Evolutionary conservation across 2,329 filamentous ascomycete genomes (phyloP).

Genomic region (Penicillium frequentans): DNA sequence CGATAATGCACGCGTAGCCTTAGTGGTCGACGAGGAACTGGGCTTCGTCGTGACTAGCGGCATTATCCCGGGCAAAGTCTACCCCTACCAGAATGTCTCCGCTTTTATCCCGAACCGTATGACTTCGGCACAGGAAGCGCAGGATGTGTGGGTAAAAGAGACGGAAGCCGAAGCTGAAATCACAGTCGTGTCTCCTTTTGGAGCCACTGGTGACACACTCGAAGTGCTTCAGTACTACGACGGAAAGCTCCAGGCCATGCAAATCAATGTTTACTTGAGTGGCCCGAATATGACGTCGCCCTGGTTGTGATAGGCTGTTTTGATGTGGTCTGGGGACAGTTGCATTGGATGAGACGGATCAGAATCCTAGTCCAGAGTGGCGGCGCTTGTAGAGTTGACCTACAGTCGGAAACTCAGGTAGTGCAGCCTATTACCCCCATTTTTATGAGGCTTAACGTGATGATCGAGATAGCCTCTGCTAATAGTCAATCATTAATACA

Average conservation of each 20-base stretch:
- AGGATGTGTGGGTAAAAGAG: slow-evolving; percentile 4
- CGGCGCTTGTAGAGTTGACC: neutral
- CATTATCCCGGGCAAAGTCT: slow-evolving; percentile 4
- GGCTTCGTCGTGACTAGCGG: slow-evolving; percentile 7
- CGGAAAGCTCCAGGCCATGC: slow-evolving; percentile 4
- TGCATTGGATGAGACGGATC: neutral
- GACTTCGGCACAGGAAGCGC: slow-evolving; percentile 2
- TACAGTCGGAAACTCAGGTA: neutral
- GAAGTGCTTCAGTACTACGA: slow-evolving; percentile 9
- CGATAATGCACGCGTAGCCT: neutral
- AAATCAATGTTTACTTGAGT: slow-evolving; percentile 8
- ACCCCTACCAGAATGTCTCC: slow-evolving; percentile 5
- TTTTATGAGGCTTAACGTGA: neutral
- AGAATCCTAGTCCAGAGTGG: neutral
- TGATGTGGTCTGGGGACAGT: neutral
- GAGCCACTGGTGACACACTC: slow-evolving; percentile 4
- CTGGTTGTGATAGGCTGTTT: neutral
- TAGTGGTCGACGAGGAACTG: slow-evolving; percentile 7
- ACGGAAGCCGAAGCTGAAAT: neutral
- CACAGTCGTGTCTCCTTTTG: neutral
- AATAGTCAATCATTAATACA: no score
- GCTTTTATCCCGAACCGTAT: slow-evolving; percentile 8
- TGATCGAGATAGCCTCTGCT: neutral
- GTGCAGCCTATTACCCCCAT: neutral
- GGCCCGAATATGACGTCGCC: slow-evolving; percentile 6